These are phyloP conservation scores for Dillenia suffruticosa DNA, from an alignment of 164 flowering plant species.

Conservation along the genomic window DNA sequence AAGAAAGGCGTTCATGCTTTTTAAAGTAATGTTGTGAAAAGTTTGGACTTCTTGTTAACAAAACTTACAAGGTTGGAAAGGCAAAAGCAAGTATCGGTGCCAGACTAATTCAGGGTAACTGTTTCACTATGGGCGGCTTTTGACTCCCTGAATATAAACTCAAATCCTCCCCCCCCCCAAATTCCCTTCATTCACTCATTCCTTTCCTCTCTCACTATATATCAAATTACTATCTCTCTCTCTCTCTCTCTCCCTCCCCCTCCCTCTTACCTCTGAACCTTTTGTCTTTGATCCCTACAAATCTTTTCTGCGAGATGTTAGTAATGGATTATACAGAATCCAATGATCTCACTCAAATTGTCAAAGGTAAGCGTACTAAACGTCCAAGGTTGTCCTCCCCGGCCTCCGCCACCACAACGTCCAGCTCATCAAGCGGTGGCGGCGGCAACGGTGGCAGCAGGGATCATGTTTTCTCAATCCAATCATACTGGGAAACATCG, in stretches of 20 bases:
- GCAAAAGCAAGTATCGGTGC: conserved; percentile 26
- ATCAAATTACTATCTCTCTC: background rate
- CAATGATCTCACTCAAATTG: conserved; percentile 9
- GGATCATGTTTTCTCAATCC: conserved; percentile 8
- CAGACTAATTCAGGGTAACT: conserved; percentile 34
- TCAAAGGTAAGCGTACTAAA: conserved; percentile 50
- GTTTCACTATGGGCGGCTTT: conserved; percentile 27
- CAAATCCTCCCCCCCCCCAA: conserved; percentile 5
- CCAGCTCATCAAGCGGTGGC: conserved; percentile 19
- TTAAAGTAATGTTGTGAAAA: no score
- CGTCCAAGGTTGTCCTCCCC: conserved; percentile 34
- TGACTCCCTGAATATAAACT: conserved; percentile 28
- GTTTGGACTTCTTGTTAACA: no score
- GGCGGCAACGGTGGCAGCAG: background rate
- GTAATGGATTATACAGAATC: conserved; percentile 4
- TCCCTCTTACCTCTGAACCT: background rate
- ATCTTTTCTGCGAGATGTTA: background rate
- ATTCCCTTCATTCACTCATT: conserved; percentile 4
- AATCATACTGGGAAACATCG: conserved; percentile 11
- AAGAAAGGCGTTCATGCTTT: no score
- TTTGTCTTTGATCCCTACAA: background rate
- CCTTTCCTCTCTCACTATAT: conserved; percentile 10
- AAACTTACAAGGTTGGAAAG: conserved; percentile 25
- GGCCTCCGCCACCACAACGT: background rate
- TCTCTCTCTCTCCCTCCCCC: conserved; percentile 1